Evolutionary conservation across 2,329 filamentous ascomycete genomes (phyloP).

Genomic region (Ampelomyces quisqualis): DNA sequence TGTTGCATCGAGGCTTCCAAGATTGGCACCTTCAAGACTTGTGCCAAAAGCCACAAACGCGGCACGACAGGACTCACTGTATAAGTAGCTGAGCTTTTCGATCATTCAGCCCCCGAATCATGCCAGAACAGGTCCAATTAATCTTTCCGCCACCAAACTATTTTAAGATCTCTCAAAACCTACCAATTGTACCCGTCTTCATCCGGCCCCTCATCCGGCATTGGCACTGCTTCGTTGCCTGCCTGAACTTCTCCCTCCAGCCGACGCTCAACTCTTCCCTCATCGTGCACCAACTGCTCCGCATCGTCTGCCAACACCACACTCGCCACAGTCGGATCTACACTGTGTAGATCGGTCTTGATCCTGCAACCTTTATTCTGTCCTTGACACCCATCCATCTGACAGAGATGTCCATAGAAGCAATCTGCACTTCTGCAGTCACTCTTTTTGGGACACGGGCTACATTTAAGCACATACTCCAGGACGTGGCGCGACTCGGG

Average conservation of each 20-base stretch:
- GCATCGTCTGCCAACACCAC: slow-evolving; percentile 19
- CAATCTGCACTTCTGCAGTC: slow-evolving; percentile 49
- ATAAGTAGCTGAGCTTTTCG: no score
- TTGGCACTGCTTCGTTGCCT: not conserved
- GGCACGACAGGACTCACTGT: no score
- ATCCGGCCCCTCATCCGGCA: not conserved
- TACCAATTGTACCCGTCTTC: not conserved
- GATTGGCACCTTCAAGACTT: no score
- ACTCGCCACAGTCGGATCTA: slow-evolving; percentile 20
- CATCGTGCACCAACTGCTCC: slow-evolving; percentile 1
- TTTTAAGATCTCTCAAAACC: no score
- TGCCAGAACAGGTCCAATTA: no score
- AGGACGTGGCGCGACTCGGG: slow-evolving; percentile 45
- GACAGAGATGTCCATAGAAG: slow-evolving; percentile 51
- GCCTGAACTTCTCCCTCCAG: no score
- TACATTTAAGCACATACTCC: slow-evolving; percentile 48
- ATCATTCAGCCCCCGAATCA: no score
- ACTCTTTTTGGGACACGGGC: slow-evolving; percentile 46
- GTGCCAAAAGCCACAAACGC: no score
- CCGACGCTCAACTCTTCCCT: not conserved
- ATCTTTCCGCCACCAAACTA: no score
- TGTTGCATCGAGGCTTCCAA: no score
- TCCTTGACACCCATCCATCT: slow-evolving; percentile 32
- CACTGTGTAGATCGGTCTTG: slow-evolving; percentile 25
- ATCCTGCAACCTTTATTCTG: slow-evolving; percentile 26